These are phyloP conservation scores for Aphanomyces invadans DNA, from an alignment of 352 stramenopile species.

Conservation along the genomic window DNA sequence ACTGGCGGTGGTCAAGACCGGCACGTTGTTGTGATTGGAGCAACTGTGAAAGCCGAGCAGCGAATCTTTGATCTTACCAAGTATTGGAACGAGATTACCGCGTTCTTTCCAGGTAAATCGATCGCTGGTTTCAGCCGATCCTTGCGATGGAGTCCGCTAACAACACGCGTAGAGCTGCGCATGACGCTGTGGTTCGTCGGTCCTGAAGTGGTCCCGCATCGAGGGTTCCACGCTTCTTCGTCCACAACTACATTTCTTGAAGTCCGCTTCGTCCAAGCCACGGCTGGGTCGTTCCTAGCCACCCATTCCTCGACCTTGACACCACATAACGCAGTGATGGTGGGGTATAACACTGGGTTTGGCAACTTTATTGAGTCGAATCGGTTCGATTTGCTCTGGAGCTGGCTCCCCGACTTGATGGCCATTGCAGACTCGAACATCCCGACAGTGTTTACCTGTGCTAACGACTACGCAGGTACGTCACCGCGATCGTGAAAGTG, in stretches of 20 bases:
- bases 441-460: conserved; percentile 60
- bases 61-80: conserved; percentile 52
- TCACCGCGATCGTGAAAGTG: neutral
- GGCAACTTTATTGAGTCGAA: conserved; percentile 64
- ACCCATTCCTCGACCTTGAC: conserved; percentile 31
- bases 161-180: conserved; percentile 7
- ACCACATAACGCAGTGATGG: conserved; percentile 39
- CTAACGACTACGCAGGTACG: conserved; percentile 51
- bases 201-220: conserved; percentile 34
- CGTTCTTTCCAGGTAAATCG: conserved; percentile 30
- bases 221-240: conserved; percentile 1
- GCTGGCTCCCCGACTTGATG: conserved; percentile 60
- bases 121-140: neutral
- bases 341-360: conserved; percentile 73
- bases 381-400: conserved; percentile 47
- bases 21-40: conserved; percentile 48
- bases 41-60: conserved; percentile 63
- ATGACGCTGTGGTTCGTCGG: conserved; percentile 58
- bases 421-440: conserved; percentile 44
- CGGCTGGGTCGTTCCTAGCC: conserved; percentile 43
- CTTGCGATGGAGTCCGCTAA: too few relatives aligned
- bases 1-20: neutral
- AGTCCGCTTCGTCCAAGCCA: conserved; percentile 36
- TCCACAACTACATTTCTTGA: too few relatives aligned
- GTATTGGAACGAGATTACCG: conserved; percentile 55